Conservation (phyloP, 108 stramenopile genomes). For the Skeletonema tropicum region DNA sequence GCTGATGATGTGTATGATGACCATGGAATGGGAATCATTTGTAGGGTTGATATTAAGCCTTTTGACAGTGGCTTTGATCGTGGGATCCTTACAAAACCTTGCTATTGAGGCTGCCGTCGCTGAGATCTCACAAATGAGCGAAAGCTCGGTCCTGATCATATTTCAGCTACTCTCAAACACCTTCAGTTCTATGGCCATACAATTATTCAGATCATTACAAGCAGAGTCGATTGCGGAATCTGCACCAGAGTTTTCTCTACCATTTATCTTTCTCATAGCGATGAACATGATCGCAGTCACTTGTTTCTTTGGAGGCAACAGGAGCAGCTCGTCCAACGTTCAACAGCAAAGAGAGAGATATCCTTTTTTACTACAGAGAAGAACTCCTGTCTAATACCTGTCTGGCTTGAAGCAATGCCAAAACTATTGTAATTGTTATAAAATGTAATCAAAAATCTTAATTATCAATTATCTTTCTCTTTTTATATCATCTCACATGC, state of each 20-base stretch:
- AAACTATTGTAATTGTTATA: background rate
- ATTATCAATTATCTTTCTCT: background rate
- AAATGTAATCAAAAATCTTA: background rate
- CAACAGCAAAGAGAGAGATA: no score
- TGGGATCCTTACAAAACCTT: constrained; percentile 79
- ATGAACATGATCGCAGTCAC: background rate
- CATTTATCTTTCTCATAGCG: constrained; percentile 1
- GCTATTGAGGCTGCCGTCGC: no score
- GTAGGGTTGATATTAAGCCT: constrained; percentile 59
- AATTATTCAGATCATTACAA: constrained; percentile 57
- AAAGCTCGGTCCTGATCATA: constrained; percentile 76
- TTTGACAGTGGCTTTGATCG: constrained; percentile 66
- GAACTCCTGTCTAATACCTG: no score
- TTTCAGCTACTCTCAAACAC: constrained; percentile 79
- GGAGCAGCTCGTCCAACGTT: background rate
- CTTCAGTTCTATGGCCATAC: constrained; percentile 71
- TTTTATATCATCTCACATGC: no score
- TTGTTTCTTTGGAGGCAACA: constrained; percentile 6
- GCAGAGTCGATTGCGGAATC: background rate
- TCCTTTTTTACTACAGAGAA: no score
- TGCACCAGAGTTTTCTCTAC: background rate
- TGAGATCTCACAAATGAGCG: constrained; percentile 72
- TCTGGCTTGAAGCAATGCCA: background rate
- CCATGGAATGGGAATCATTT: constrained; percentile 65
- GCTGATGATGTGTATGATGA: constrained; percentile 69